Percentiles rank a stretch among this genome's conserved stretches.
Conservation (phyloP, 2,329 filamentous ascomycete genomes). For the Aspergillus unguis region DNA sequence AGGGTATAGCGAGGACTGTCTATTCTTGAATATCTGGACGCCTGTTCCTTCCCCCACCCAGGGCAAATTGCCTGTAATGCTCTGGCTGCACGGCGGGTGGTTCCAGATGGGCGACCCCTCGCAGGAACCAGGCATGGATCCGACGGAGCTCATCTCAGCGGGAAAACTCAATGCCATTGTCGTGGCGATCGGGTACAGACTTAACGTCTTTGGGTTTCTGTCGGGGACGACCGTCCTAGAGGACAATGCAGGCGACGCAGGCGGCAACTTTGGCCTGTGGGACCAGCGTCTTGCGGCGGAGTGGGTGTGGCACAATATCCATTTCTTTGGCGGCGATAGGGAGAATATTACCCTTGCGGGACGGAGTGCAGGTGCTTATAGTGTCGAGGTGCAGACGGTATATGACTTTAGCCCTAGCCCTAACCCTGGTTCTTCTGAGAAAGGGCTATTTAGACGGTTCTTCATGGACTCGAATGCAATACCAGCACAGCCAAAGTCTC, state of each 20-base stretch:
- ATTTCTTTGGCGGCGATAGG: slow-evolving; percentile 45
- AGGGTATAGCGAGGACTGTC: slow-evolving; percentile 48
- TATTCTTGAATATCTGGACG: slow-evolving; percentile 51
- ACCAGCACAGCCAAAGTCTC: slow-evolving; percentile 44
- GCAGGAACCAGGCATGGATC: slow-evolving; percentile 43
- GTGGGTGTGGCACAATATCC: slow-evolving; percentile 52
- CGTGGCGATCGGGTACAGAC: slow-evolving; percentile 48
- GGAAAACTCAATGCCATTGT: slow-evolving; percentile 39
- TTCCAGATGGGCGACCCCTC: slow-evolving; percentile 47
- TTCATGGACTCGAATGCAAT: slow-evolving; percentile 49
- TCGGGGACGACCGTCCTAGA: slow-evolving; percentile 28
- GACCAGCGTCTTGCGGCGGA: slow-evolving; percentile 52
- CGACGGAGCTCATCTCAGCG: slow-evolving; percentile 39
- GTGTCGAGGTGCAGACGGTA: slow-evolving; percentile 31
- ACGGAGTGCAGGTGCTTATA: slow-evolving; percentile 46
- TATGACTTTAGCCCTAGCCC: slow-evolving; percentile 34
- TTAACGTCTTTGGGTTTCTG: slow-evolving; percentile 51
- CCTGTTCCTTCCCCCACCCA: slow-evolving; percentile 29
- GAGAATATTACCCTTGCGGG: slow-evolving; percentile 46
- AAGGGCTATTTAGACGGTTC: slow-evolving; percentile 34
- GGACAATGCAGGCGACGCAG: slow-evolving; percentile 20
- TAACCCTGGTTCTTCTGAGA: slow-evolving; percentile 23
- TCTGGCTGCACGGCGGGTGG: slow-evolving; percentile 45
- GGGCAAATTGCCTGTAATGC: slow-evolving; percentile 30
- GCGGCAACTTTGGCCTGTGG: slow-evolving; percentile 44